These are phyloP conservation scores for Phytophthora tubulina DNA, from an alignment of 352 stramenopile genomes.

Conservation along the genomic window DNA sequence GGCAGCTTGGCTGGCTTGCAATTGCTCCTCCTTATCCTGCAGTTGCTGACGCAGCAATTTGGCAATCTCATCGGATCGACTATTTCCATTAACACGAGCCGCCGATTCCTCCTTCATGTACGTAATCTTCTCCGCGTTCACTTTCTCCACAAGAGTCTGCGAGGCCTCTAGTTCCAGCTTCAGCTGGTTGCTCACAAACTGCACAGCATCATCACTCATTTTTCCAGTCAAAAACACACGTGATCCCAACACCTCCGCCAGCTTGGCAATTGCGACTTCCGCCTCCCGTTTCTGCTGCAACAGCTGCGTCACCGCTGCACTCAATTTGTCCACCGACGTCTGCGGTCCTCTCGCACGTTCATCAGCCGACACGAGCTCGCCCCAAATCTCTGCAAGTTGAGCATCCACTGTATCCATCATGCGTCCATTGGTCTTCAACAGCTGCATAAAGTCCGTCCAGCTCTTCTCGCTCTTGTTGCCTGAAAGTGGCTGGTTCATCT, in stretches of 20 bases:
- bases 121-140: slow-evolving; percentile 24
- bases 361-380: slow-evolving; percentile 26
- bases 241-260: slow-evolving; percentile 45
- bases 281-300: slow-evolving; percentile 58
- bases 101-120: slow-evolving; percentile 18
- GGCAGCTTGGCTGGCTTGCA: slow-evolving; percentile 40
- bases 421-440: slow-evolving; percentile 43
- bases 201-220: slow-evolving; percentile 43
- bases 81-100: neutral
- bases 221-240: slow-evolving; percentile 46
- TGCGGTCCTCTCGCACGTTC: slow-evolving; percentile 22
- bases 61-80: slow-evolving; percentile 17
- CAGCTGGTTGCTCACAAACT: slow-evolving; percentile 47
- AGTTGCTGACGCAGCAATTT: slow-evolving; percentile 44
- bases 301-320: slow-evolving; percentile 42
- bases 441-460: slow-evolving; percentile 48
- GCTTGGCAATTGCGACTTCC: slow-evolving; percentile 45
- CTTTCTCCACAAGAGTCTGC: slow-evolving; percentile 32
- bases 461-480: slow-evolving; percentile 37
- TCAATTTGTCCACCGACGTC: slow-evolving; percentile 36
- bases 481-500: slow-evolving; percentile 32
- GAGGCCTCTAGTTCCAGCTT: slow-evolving; percentile 40
- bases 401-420: slow-evolving; percentile 42
- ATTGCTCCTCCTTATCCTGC: slow-evolving; percentile 45
- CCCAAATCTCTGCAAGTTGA: slow-evolving; percentile 42